Evolutionary conservation across 371 early-diverging fungal genomes (phyloP).

Genomic region (Neoconidiobolus thromboides): DNA sequence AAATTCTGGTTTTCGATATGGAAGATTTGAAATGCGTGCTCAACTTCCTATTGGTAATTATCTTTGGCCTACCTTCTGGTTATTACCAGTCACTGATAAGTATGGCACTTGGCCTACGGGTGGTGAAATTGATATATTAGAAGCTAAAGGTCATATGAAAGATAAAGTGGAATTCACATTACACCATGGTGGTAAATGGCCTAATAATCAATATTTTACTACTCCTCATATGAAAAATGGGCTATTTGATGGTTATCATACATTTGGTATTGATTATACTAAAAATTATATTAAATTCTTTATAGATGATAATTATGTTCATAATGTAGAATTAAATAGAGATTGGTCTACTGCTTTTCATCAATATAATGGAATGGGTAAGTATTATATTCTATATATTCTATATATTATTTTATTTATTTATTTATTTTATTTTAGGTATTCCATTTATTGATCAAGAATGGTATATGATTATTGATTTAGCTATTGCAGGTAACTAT

Average conservation of each 20-base stretch:
- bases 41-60: conserved; percentile 41
- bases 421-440: neutral
- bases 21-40: conserved; percentile 41
- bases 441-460: neutral
- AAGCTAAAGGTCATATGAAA: conserved; percentile 10
- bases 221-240: no score
- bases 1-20: conserved; percentile 13
- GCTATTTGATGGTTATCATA: neutral
- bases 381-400: no score
- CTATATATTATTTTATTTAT: no score
- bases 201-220: neutral
- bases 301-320: neutral
- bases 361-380: no score
- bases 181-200: neutral
- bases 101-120: conserved; percentile 54
- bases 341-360: neutral
- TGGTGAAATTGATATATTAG: conserved; percentile 28
- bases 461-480: neutral
- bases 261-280: neutral
- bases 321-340: neutral
- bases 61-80: conserved; percentile 42
- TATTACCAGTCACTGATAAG: conserved; percentile 35
- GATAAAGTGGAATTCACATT: neutral
- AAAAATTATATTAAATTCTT: neutral
- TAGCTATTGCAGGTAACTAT: conserved; percentile 3